Conservation (phyloP, 129 eudicot species). For the Helianthus tuberosus region DNA sequence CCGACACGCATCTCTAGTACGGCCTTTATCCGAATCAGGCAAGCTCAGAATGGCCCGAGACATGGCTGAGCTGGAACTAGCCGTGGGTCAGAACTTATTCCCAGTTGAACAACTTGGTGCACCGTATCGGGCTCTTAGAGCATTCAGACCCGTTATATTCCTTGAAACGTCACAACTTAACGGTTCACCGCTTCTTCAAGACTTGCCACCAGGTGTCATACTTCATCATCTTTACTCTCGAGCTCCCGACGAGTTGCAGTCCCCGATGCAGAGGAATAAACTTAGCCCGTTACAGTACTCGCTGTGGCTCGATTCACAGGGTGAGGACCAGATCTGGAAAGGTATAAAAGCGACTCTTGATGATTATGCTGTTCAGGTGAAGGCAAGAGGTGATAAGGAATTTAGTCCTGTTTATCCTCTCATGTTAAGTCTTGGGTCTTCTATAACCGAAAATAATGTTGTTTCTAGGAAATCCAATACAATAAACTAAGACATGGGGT, state of each 20-base stretch:
- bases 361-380: constrained; percentile 77
- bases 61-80: constrained; percentile 91
- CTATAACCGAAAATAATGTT: constrained; percentile 52
- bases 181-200: constrained; percentile 80
- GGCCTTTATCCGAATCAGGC: constrained; percentile 93
- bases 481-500: no score
- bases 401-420: constrained; percentile 59
- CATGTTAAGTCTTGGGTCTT: constrained; percentile 73
- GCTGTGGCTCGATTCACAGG: constrained; percentile 88
- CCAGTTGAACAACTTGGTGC: constrained; percentile 96
- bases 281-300: constrained; percentile 83
- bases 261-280: constrained; percentile 86
- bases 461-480: background rate
- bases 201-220: constrained; percentile 73
- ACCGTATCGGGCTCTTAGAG: constrained; percentile 95
- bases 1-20: constrained; percentile 79
- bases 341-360: constrained; percentile 90
- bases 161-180: constrained; percentile 78
- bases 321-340: constrained; percentile 95
- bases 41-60: constrained; percentile 93
- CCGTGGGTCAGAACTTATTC: constrained; percentile 87
- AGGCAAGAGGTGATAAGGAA: constrained; percentile 81
- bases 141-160: constrained; percentile 82
- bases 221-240: constrained; percentile 92
- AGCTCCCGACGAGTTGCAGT: constrained; percentile 85